Evolutionary conservation across 129 eudicot genomes (phyloP).

Genomic region (Centrapalus pauciflorus): DNA sequence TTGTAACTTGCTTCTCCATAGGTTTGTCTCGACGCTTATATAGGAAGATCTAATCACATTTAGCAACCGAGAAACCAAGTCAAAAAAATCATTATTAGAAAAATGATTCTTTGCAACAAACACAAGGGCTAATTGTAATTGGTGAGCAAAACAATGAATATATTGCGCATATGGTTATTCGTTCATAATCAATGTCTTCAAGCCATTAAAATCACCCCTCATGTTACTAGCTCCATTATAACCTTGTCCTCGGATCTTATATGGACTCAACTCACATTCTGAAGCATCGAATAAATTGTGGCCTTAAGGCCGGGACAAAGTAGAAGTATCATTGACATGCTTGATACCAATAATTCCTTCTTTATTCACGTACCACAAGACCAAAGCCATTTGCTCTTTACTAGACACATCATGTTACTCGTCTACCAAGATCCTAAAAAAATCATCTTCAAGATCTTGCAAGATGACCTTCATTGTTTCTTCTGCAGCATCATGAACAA

Average conservation of each 20-base stretch:
- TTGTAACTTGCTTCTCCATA: neutral
- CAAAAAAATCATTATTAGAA: neutral
- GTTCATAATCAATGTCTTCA: neutral
- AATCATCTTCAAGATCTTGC: no score
- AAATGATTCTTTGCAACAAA: neutral
- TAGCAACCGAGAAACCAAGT: neutral
- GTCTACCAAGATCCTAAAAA: neutral
- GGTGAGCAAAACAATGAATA: neutral
- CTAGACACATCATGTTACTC: neutral
- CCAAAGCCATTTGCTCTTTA: neutral
- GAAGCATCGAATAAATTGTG: neutral
- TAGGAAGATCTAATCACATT: neutral
- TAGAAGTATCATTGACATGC: neutral
- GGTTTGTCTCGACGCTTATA: neutral
- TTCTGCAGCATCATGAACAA: no score
- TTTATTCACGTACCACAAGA: neutral
- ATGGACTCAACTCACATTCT: neutral
- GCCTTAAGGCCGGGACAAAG: neutral
- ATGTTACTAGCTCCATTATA: neutral
- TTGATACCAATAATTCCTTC: neutral
- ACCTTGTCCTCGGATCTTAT: neutral
- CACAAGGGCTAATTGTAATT: neutral
- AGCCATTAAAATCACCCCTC: neutral
- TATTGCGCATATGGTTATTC: neutral
- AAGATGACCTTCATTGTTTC: no score